Base-by-base conservation (phyloP, 306 rosid species). In the Quillaja saponaria region DNA sequence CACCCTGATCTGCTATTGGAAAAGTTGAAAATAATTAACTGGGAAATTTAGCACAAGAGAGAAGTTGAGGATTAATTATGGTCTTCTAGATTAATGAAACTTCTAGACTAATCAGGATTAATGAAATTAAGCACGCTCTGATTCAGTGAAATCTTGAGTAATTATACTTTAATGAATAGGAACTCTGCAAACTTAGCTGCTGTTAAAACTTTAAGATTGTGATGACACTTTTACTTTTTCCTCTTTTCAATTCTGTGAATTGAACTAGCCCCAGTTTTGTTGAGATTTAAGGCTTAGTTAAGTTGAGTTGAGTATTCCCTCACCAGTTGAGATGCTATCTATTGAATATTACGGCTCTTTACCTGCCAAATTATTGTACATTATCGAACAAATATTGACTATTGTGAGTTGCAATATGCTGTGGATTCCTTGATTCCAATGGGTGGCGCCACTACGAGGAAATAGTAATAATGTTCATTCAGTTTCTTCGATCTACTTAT, bases 41-140 rank as follows among this genome's bases (percentile, higher is more conserved):
- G 60, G 62, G 62, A 58, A 15, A 14, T 64, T 65, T 39, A 45
- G 50, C 49, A 20, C 13, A 6, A 34, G 44, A n/a, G n/a, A 31
- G 55, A 48, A 14, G 34, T 35, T 35, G 49, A 49, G 37, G 31
- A 49, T 20, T 63, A 20, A 39, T 40, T 52, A 37, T 28, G 16
- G 20, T 41, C n/a, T 38, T 37, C 37, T 53, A 10, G n/a, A n/a
- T n/a, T n/a, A n/a, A n/a, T n/a, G n/a, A n/a, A n/a, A n/a, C n/a
- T n/a, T n/a, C n/a, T n/a, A 25, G 31, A 4, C 4, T 25, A 1
- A 25, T 25, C 31, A 25, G 4, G 31, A 4, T 25, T 25, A 25
- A 25, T 25, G 2, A 25, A 1, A 6, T 16, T 38, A 18, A 39
- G 49, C 25, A 19, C 17, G 35, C 8, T 39, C 19, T 11, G 10